phyloP scores from a whole-genome alignment of 805 yeast species.

The Lachancea quebecensis region DNA sequence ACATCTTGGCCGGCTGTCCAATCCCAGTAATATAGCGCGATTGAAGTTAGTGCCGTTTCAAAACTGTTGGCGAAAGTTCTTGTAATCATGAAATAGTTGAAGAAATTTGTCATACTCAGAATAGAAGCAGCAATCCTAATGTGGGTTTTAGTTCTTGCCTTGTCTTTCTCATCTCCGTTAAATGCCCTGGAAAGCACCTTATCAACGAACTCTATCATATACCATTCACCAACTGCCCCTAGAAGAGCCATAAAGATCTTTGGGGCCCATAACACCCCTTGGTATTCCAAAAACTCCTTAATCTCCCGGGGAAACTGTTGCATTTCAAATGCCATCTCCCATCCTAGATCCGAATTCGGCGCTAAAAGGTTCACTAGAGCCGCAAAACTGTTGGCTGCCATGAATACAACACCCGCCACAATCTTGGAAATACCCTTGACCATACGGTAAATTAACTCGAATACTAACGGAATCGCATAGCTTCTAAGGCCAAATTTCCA shows the following conservation, averaged over 20 bases:
- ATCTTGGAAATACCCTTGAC: not conserved
- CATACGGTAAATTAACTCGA: constrained; percentile 31
- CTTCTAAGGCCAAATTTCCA: constrained; percentile 76
- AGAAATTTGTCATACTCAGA: constrained; percentile 33
- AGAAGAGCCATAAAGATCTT: constrained; percentile 61
- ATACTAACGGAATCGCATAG: constrained; percentile 70
- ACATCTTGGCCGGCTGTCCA: constrained; percentile 36
- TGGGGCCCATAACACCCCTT: constrained; percentile 46
- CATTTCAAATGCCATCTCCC: constrained; percentile 7
- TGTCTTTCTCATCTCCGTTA: constrained; percentile 15
- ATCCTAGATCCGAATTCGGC: constrained; percentile 6
- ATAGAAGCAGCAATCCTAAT: constrained; percentile 20
- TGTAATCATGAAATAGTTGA: constrained; percentile 75
- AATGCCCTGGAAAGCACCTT: constrained; percentile 18
- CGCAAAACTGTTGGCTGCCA: constrained; percentile 1
- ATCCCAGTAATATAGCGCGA: constrained; percentile 69
- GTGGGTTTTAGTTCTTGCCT: constrained; percentile 2
- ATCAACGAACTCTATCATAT: constrained; percentile 43
- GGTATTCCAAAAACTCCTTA: constrained; percentile 33
- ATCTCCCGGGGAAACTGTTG: constrained; percentile 12
- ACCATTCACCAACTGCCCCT: constrained; percentile 67
- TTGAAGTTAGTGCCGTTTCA: constrained; percentile 64
- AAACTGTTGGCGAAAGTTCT: constrained; percentile 82
- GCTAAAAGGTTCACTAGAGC: not conserved
- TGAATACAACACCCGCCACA: not conserved